Conservation (phyloP, 2,329 filamentous ascomycete species). For the Aspergillus hortae region DNA sequence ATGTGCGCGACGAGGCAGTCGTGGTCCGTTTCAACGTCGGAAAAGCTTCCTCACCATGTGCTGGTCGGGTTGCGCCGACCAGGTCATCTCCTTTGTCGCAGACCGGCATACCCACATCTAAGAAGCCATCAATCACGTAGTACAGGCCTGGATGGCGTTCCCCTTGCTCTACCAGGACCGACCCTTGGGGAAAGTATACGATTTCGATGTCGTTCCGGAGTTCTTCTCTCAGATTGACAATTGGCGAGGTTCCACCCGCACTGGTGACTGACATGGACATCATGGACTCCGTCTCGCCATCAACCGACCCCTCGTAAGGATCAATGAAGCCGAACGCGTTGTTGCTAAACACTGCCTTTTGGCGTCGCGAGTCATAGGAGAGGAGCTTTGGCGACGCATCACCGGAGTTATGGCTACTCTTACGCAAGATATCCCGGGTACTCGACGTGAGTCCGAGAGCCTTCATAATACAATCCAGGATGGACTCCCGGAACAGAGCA, state of each 20-base stretch:
- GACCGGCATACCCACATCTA: constrained; percentile 84
- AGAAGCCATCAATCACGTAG: constrained; percentile 94
- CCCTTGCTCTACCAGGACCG: constrained; percentile 91
- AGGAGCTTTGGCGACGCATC: constrained; percentile 82
- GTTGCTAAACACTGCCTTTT: constrained; percentile 77
- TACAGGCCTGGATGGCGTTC: constrained; percentile 96
- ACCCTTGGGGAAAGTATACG: constrained; percentile 92
- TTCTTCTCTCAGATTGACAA: constrained; percentile 68
- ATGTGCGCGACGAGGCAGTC: constrained; percentile 39
- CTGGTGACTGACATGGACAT: constrained; percentile 64
- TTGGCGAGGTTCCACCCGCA: constrained; percentile 60
- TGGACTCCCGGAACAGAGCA: constrained; percentile 79
- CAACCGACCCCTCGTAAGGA: constrained; percentile 66
- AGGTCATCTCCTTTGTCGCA: constrained; percentile 54
- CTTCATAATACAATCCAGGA: constrained; percentile 94
- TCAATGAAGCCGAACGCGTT: constrained; percentile 93
- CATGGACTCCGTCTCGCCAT: constrained; percentile 84
- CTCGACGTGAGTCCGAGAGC: constrained; percentile 74
- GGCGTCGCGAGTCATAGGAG: constrained; percentile 75
- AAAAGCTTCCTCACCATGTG: constrained; percentile 37
- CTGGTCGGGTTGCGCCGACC: constrained; percentile 31
- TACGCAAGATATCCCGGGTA: constrained; percentile 61
- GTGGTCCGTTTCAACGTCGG: constrained; percentile 45
- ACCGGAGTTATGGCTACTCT: constrained; percentile 61
- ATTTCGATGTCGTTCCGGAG: constrained; percentile 92